Evolutionary conservation across 2,329 filamentous ascomycete species (phyloP).

Genomic region (Colletotrichum cordylinicola): DNA sequence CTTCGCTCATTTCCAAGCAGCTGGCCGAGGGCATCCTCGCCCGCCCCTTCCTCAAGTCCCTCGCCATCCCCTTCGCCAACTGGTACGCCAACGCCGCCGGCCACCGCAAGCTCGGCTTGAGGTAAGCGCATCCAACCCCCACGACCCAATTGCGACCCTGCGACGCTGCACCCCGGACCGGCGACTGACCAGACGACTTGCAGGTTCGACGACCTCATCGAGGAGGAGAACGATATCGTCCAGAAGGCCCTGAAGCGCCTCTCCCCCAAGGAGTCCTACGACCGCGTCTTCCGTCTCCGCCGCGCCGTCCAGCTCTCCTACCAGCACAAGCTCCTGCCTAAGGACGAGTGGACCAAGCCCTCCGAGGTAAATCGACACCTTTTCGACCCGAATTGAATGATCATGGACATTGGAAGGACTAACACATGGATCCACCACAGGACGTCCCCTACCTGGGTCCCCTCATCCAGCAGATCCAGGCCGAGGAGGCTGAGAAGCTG

Average conservation of each 20-base stretch:
- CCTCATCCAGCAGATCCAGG: slow-evolving; percentile 57
- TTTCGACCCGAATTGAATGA: background rate
- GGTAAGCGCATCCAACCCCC: slow-evolving; percentile 60
- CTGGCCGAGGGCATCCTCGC: slow-evolving; percentile 58
- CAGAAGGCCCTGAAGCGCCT: slow-evolving; percentile 91
- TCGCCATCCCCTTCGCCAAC: slow-evolving; percentile 81
- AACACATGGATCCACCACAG: slow-evolving; percentile 33
- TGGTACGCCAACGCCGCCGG: slow-evolving; percentile 92
- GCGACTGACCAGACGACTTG: background rate
- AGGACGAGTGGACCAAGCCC: slow-evolving; percentile 64
- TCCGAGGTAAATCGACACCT: slow-evolving; percentile 47
- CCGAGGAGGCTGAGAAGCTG: slow-evolving; percentile 56
- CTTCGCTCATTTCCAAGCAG: slow-evolving; percentile 50
- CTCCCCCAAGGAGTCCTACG: slow-evolving; percentile 87
- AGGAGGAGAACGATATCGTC: slow-evolving; percentile 88
- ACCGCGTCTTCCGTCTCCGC: slow-evolving; percentile 96
- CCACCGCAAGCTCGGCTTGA: slow-evolving; percentile 91
- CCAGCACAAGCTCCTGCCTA: slow-evolving; percentile 69
- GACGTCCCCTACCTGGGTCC: slow-evolving; percentile 61
- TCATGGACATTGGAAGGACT: background rate
- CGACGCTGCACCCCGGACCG: background rate
- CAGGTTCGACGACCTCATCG: slow-evolving; percentile 93
- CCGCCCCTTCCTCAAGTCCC: slow-evolving; percentile 83
- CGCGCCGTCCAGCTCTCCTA: slow-evolving; percentile 83
- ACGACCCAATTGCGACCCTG: background rate